Evolutionary conservation across 164 flowering plant genomes (phyloP).

Genomic region (Stephania yunnanensis): DNA sequence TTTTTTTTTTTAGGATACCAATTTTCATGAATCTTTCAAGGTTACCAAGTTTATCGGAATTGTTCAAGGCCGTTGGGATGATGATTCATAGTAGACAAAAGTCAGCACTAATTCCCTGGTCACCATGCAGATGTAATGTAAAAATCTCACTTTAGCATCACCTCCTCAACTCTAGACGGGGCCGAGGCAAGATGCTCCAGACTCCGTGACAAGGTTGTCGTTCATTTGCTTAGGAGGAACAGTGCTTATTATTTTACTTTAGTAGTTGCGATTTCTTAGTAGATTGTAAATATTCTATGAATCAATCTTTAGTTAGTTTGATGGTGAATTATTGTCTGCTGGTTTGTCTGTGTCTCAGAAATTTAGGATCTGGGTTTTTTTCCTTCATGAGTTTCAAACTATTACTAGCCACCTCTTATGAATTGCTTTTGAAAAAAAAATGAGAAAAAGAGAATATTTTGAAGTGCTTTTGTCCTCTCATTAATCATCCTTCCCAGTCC

Average conservation of each 20-base stretch:
- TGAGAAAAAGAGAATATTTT: not conserved
- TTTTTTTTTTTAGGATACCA: too few relatives aligned
- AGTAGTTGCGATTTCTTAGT: not conserved
- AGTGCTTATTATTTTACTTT: not conserved
- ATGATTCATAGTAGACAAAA: too few relatives aligned
- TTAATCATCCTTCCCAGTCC: not conserved
- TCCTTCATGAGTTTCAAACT: not conserved
- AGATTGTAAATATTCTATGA: not conserved
- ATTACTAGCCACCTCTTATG: not conserved
- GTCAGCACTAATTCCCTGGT: too few relatives aligned
- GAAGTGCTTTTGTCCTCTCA: not conserved
- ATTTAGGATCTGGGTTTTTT: not conserved
- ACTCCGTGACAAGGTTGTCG: conserved; percentile 65
- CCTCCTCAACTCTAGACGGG: conserved; percentile 42
- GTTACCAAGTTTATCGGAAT: too few relatives aligned
- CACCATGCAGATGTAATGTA: too few relatives aligned
- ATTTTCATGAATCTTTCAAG: too few relatives aligned
- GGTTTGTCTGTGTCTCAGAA: not conserved
- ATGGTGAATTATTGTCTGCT: not conserved
- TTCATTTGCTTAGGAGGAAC: not conserved
- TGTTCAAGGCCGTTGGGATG: too few relatives aligned
- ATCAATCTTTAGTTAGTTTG: not conserved
- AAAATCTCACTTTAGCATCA: too few relatives aligned
- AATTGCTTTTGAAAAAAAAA: not conserved
- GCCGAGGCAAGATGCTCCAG: conserved; percentile 63